A percentile compares a stretch with the other conserved stretches of the same genome.
Evolutionary conservation across 768 basidiomycete genomes (phyloP).

Genomic region (Daedalea quercina): DNA sequence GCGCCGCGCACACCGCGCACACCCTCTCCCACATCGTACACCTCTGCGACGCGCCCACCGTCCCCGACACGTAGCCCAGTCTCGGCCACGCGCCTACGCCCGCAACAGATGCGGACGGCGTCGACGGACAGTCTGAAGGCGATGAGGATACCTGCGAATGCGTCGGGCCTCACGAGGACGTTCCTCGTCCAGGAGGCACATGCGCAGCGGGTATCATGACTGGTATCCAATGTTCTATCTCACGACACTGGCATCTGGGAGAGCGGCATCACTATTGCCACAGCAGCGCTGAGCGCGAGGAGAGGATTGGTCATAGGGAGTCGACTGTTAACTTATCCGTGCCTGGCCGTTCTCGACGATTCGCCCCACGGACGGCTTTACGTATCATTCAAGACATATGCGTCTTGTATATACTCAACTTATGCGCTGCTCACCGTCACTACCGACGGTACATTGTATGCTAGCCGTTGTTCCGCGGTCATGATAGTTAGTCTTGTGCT

Average conservation of each 20-base stretch:
- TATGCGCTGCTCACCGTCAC: background rate
- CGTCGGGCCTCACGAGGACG: constrained; percentile 15
- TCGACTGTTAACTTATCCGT: background rate
- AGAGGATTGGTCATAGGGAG: too few species aligned
- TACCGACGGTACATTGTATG: background rate
- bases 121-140: constrained; percentile 5
- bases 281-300: too few species aligned
- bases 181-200: constrained; percentile 16
- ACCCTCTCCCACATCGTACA: constrained; percentile 1
- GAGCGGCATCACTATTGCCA: too few species aligned
- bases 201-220: constrained; percentile 3
- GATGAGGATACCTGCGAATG: constrained; percentile 4
- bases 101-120: constrained; percentile 5
- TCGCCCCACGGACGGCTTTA: background rate
- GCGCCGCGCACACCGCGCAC: background rate
- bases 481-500: too few species aligned
- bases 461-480: too few species aligned
- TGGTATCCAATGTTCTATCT: background rate
- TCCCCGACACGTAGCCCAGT: constrained; percentile 4
- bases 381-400: background rate
- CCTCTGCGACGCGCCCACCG: constrained; percentile 11
- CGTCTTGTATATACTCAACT: background rate
- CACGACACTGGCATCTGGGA: too few species aligned
- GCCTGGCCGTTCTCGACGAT: background rate
- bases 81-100: constrained; percentile 8